Evolutionary conservation across 768 basidiomycete species (phyloP), one percentile per base, ranked within the genome.

Genomic region (Boletus reticuloceps): DNA sequence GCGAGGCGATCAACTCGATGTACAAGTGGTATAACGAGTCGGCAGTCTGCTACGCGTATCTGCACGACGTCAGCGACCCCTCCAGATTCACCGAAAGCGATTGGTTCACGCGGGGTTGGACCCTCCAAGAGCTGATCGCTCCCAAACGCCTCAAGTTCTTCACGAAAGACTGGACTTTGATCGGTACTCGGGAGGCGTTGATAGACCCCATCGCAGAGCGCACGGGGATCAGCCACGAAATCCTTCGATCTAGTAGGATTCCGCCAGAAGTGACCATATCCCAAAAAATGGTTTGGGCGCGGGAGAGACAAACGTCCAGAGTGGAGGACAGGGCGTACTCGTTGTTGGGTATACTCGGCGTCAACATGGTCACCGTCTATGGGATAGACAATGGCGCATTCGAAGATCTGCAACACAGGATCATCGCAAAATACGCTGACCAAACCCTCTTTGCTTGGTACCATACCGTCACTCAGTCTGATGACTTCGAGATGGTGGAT

Each of bases 91-190:
- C 19, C 6, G 31, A 54, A n/a, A 70, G 69, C 47, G 60, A 63
- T 17, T 72, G 71, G 71, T 69, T 72, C 54, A 42, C 27, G 20
- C 56, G 71, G 29, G 69, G 72, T 13, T 72, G 60, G 68, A 71
- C 70, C 8, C 49, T 71, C 6, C 69, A 69, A 44, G 70, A 69
- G 17, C 49, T 69, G 40, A 59, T 73, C 13, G 72, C 71, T 14
- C 71, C 71, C 4, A 58, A 19, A 20, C 25, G 14, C 13, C 58
- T 68, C 54, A 55, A 48, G 36, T 72, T 72, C 54, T 72, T 64
- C 39, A 55, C 61, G 1, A 52, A 54, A n/a, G 55, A 66, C 40
- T 72, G 72, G 71, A 10, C 4, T 10, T 31, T 49, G 5, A 47
- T 65, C 22, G 65, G 65, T 29, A 54, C 50, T 2, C 53, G 64